Conservation (phyloP, 768 basidiomycete species). For the Leccinum boreale region DNA sequence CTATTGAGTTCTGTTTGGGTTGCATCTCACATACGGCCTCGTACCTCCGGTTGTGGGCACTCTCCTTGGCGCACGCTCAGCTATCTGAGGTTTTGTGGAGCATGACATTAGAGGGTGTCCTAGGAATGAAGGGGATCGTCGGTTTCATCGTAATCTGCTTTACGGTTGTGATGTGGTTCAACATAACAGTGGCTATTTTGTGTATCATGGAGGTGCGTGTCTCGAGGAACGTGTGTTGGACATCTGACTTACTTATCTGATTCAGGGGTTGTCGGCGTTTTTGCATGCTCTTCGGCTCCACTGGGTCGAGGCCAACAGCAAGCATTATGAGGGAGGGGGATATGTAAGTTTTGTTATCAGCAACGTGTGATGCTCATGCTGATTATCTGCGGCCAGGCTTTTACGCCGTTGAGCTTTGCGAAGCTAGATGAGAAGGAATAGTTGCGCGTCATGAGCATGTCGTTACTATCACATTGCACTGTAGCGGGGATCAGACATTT, state of each 20-base stretch:
- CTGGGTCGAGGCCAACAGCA: conserved; percentile 98
- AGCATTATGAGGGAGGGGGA: conserved; percentile 89
- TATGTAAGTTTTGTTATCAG: conserved; percentile 56
- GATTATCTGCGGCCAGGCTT: conserved; percentile 37
- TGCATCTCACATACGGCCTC: conserved; percentile 98
- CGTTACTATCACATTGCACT: conserved; percentile 10
- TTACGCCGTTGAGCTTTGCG: conserved; percentile 48
- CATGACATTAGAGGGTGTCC: conserved; percentile 71
- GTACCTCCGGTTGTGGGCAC: conserved; percentile 92
- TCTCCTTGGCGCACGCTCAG: conserved; percentile 97
- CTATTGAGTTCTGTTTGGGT: conserved; percentile 98
- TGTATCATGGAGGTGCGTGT: conserved; percentile 91
- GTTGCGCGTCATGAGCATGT: conserved; percentile 11
- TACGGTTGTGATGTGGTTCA: conserved; percentile 72
- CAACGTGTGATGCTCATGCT: conserved; percentile 27
- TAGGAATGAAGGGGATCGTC: conserved; percentile 63
- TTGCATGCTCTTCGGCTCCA: conserved; percentile 94
- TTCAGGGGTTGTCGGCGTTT: conserved; percentile 90
- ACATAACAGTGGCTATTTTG: conserved; percentile 68
- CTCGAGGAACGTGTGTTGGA: conserved; percentile 16
- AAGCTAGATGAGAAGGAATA: conserved; percentile 38
- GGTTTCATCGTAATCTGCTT: conserved; percentile 54
- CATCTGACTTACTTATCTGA: conserved; percentile 13
- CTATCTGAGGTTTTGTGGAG: conserved; percentile 90
- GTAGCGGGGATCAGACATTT: conserved; percentile 14